Base-by-base conservation (phyloP, 2,329 filamentous ascomycete genomes). In the Epicoccum sorghinum region DNA sequence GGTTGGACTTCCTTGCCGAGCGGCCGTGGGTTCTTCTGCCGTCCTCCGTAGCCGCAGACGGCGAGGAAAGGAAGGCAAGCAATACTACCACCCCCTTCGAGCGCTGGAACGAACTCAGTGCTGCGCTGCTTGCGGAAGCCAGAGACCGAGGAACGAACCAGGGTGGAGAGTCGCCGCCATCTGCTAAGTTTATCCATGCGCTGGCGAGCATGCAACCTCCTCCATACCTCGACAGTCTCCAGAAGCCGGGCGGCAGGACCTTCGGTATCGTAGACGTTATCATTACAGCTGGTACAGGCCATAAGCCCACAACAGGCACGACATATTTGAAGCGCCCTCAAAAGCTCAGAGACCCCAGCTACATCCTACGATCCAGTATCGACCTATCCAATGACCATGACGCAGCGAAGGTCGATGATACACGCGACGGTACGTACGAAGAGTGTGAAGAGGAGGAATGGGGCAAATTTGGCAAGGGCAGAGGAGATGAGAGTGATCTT, bases 21-120 rank as follows among this genome's bases (percentile, higher is more conserved):
- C 74, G 76, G 41, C 77, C 78, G 4, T 81, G 77, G 78, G 58
- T 78, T 2, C 68, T 81, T 24, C 52, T 73, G 7, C 66, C 74
- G 12, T 53, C 67, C 1, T 60, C 51, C 4, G 52, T 63, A 24
- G 59, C 64, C 18, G 51, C 58, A n/a, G 63, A 72, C 45, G 66
- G 62, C 6, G 62, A 50, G 18, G n/a, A 51, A 12, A 38, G 53
- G 37, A 56, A 48, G 3, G 35, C 45, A n/a, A 59, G 39, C 39
- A 47, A 40, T 13, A 27, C 52, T 5, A 52, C 52, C 24, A 45
- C 52, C 9, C 45, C 37, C 3, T 24, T 47, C 13, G 52, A 73
- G 37, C 71, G 76, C 18, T 82, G 76, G 76, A 24, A 58, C 5
- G 54, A 67, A 5, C 67, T 78, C 29, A 61, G 60, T 14, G 39